Conservation (phyloP, 164 flowering plant species). For the Annona cherimola region DNA sequence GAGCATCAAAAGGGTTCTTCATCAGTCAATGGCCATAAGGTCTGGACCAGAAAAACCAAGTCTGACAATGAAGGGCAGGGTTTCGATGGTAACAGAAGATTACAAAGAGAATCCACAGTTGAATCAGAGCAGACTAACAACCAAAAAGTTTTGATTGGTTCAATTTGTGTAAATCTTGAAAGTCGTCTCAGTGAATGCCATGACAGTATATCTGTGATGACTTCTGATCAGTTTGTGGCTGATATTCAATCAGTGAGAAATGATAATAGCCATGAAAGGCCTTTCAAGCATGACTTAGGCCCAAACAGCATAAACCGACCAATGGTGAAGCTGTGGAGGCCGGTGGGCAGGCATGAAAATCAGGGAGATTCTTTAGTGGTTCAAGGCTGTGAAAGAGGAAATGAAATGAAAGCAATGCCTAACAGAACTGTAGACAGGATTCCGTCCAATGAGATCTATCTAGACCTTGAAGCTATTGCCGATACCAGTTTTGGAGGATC, state of each 20-base stretch:
- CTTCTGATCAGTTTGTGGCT: conserved; percentile 16
- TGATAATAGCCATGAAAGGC: conserved; percentile 26
- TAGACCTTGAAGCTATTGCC: conserved; percentile 12
- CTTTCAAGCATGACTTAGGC: conserved; percentile 24
- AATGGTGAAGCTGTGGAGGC: conserved; percentile 54
- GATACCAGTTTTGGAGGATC: conserved; percentile 1
- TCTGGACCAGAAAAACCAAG: conserved; percentile 68
- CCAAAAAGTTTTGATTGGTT: conserved; percentile 69
- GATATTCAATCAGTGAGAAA: conserved; percentile 25
- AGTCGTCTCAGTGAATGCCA: conserved; percentile 15
- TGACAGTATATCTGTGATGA: conserved; percentile 9
- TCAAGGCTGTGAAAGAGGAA: conserved; percentile 24
- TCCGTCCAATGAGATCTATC: conserved; percentile 17
- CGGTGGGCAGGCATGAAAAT: conserved; percentile 41
- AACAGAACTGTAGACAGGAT: conserved; percentile 18
- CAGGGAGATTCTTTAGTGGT: conserved; percentile 13
- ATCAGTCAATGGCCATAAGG: conserved; percentile 32
- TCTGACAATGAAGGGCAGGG: conserved; percentile 24
- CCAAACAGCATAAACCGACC: conserved; percentile 24
- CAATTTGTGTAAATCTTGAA: conserved; percentile 54
- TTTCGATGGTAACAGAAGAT: conserved; percentile 6
- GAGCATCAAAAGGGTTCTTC: conserved; percentile 26
- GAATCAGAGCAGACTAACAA: conserved; percentile 26
- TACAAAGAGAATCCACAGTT: conserved; percentile 18
- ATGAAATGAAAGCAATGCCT: conserved; percentile 13